Conservation (phyloP, 176 grass and related monocot species). For the Urochloa ruziziensis region DNA sequence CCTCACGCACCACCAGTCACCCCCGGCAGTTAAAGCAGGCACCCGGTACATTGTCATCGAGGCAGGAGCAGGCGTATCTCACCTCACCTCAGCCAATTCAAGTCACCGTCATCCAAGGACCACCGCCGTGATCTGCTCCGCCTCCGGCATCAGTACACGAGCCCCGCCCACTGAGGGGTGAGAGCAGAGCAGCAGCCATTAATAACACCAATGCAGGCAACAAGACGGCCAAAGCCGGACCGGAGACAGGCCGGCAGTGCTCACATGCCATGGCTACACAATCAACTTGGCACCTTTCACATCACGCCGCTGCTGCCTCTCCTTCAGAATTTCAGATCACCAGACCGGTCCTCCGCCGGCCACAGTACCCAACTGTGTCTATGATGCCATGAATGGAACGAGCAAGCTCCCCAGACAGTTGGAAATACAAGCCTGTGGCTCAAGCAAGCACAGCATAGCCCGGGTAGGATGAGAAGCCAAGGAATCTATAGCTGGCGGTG, state of each 20-base stretch:
- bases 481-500: neutral
- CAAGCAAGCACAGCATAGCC: neutral
- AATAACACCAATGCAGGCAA: neutral
- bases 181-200: constrained; percentile 6
- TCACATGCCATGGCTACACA: constrained; percentile 40
- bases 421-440: neutral
- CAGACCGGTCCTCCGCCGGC: neutral
- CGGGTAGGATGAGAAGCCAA: neutral
- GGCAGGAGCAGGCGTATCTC: neutral
- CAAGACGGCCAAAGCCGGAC: neutral
- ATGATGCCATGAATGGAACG: neutral
- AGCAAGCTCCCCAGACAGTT: neutral
- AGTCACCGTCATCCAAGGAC: neutral
- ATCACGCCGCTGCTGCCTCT: neutral
- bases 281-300: neutral
- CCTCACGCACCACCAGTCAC: neutral
- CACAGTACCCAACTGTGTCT: neutral
- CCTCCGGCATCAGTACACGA: neutral
- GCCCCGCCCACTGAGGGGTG: neutral
- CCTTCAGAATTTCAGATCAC: neutral
- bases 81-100: neutral
- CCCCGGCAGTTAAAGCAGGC: neutral
- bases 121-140: neutral
- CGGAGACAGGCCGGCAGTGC: constrained; percentile 4
- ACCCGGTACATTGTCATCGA: constrained; percentile 1